Percentiles rank a stretch among this genome's conserved stretches.
Conservation (phyloP, 176 grass and related monocot species). For the bread wheat (Triticum aestivum) region DNA sequence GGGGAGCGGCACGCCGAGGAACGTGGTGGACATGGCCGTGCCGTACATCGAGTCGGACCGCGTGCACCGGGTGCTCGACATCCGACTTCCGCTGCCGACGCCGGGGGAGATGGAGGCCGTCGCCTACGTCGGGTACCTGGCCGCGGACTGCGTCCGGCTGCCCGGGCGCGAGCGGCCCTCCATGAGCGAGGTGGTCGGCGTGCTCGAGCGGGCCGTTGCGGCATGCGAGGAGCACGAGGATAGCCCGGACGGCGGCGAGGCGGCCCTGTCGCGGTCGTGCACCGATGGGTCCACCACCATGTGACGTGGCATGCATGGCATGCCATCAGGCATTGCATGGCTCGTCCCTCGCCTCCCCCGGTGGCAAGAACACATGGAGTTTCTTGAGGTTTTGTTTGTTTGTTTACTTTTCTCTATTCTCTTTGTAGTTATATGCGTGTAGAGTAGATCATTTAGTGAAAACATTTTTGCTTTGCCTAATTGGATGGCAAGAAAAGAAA, state of each 20-base stretch:
- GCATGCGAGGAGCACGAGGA: constrained; percentile 45
- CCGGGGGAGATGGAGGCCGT: constrained; percentile 90
- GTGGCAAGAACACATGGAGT: constrained; percentile 10
- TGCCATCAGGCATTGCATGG: neutral
- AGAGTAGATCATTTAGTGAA: neutral
- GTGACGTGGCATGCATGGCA: constrained; percentile 34
- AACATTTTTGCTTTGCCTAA: neutral
- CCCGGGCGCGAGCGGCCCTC: constrained; percentile 58
- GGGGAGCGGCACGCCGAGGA: constrained; percentile 74
- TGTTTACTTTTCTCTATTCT: neutral
- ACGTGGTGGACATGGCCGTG: constrained; percentile 72
- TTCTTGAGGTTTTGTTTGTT: neutral
- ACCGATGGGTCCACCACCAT: constrained; percentile 57
- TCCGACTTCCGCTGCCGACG: constrained; percentile 66
- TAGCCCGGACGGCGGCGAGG: neutral
- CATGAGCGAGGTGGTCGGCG: constrained; percentile 84
- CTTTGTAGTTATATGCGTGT: neutral
- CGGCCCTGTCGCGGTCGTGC: constrained; percentile 50
- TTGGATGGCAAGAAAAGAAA: neutral
- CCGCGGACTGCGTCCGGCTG: constrained; percentile 63
- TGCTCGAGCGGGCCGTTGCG: constrained; percentile 60
- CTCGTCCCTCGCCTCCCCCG: neutral
- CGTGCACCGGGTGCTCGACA: constrained; percentile 79
- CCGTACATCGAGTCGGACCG: constrained; percentile 64
- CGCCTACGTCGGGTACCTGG: constrained; percentile 69